phyloP scores from a whole-genome alignment of 306 rosid genomes.

The Acacia crassicarpa region DNA sequence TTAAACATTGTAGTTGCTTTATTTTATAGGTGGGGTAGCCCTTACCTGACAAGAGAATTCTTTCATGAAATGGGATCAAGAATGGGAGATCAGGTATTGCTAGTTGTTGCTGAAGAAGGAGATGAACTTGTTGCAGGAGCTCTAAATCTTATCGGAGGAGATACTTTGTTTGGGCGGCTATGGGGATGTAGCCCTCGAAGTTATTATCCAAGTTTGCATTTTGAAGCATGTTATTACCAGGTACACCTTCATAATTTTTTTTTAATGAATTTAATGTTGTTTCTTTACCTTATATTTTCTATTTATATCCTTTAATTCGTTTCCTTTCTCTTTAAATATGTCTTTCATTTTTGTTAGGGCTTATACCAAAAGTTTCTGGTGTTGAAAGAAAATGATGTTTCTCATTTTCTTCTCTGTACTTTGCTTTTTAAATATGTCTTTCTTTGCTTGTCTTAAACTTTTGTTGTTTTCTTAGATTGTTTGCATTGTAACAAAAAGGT shows the following conservation, averaged over 20 bases:
- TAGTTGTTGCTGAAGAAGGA: slow-evolving; percentile 86
- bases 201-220: slow-evolving; percentile 87
- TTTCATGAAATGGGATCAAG: slow-evolving; percentile 80
- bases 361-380: not conserved
- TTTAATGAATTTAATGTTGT: slow-evolving; percentile 4
- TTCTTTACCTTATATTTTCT: slow-evolving; percentile 2
- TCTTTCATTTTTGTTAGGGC: not conserved
- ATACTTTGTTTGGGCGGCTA: slow-evolving; percentile 85
- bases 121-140: slow-evolving; percentile 92
- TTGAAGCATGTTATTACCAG: slow-evolving; percentile 99
- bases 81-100: slow-evolving; percentile 86
- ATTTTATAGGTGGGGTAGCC: slow-evolving; percentile 87
- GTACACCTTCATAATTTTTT: slow-evolving; percentile 35
- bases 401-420: slow-evolving; percentile 6
- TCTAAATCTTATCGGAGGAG: slow-evolving; percentile 94
- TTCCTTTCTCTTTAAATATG: not conserved
- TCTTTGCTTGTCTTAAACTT: not conserved
- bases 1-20: slow-evolving; percentile 24
- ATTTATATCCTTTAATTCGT: not conserved
- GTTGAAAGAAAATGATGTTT: not conserved
- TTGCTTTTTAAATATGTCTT: not conserved
- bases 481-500: not conserved
- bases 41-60: slow-evolving; percentile 84
- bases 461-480: not conserved
- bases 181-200: slow-evolving; percentile 85